Evolutionary conservation across 495 filamentous ascomycete species (phyloP).

Genomic region (Aspergillus hancockii): DNA sequence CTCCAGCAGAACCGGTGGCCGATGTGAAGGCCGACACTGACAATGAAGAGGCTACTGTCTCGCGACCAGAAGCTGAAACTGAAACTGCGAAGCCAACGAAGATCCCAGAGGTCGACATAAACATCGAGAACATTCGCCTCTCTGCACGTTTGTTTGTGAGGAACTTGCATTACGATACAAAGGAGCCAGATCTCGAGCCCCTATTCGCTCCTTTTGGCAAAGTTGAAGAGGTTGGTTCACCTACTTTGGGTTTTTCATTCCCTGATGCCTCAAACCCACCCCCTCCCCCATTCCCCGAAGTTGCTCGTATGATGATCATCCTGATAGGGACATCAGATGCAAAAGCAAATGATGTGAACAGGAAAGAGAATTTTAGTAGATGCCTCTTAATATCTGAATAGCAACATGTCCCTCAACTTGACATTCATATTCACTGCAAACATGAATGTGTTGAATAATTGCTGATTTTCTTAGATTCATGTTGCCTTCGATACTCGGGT

Average conservation of each 20-base stretch:
- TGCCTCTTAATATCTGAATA: constrained; percentile 66
- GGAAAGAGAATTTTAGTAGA: constrained; percentile 77
- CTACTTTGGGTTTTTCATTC: constrained; percentile 13
- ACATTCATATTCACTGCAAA: constrained; percentile 42
- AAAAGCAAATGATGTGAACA: constrained; percentile 64
- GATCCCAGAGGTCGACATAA: constrained; percentile 32
- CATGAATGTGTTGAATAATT: constrained; percentile 24
- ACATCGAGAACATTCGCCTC: constrained; percentile 45
- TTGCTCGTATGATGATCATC: constrained; percentile 81
- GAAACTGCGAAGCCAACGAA: constrained; percentile 20
- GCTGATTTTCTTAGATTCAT: constrained; percentile 69
- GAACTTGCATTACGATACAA: constrained; percentile 81
- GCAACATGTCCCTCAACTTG: constrained; percentile 20
- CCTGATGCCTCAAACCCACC: neutral
- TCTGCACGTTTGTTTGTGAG: constrained; percentile 78
- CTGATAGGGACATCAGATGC: constrained; percentile 99
- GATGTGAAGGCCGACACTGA: constrained; percentile 23
- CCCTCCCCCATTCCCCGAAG: constrained; percentile 13
- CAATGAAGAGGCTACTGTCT: constrained; percentile 12
- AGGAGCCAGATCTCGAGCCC: constrained; percentile 72
- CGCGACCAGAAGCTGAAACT: neutral
- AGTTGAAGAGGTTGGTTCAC: constrained; percentile 80
- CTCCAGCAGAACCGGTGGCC: constrained; percentile 23
- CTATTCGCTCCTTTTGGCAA: constrained; percentile 70
- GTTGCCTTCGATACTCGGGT: constrained; percentile 67